Conservation (phyloP, 2,329 filamentous ascomycete species). For the Penicillium sp. region DNA sequence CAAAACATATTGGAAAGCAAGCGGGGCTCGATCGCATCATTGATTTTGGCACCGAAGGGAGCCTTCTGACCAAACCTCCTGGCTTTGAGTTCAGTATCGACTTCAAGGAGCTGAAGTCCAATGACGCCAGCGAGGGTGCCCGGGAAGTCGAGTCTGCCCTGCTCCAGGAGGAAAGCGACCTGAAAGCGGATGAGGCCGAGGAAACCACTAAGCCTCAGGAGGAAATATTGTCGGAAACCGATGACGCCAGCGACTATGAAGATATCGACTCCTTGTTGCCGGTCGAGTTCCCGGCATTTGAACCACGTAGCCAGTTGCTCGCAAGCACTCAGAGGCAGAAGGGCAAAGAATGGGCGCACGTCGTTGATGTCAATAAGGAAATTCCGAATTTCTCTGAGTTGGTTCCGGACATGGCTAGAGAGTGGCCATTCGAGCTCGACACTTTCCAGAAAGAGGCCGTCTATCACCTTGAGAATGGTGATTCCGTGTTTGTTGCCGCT, state of each 20-base stretch:
- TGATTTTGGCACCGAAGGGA: conserved; percentile 70
- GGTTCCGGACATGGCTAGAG: conserved; percentile 90
- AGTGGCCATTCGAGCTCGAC: conserved; percentile 96
- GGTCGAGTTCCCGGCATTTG: conserved; percentile 86
- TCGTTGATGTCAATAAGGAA: conserved; percentile 91
- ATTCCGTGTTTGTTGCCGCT: conserved; percentile 95
- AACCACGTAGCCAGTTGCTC: conserved; percentile 74
- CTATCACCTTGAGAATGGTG: conserved; percentile 92
- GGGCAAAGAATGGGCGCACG: conserved; percentile 91
- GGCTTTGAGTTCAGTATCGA: conserved; percentile 76
- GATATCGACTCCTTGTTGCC: conserved; percentile 83
- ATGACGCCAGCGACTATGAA: conserved; percentile 31
- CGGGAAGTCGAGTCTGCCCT: conserved; percentile 66
- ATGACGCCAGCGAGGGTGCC: conserved; percentile 55
- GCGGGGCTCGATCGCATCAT: conserved; percentile 76
- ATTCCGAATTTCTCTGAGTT: conserved; percentile 92
- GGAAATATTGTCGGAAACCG: conserved; percentile 26
- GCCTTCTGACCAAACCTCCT: conserved; percentile 75
- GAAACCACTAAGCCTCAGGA: conserved; percentile 31
- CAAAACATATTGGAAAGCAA: conserved; percentile 34
- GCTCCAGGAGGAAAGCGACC: conserved; percentile 43
- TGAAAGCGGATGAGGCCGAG: conserved; percentile 54
- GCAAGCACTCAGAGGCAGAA: conserved; percentile 68
- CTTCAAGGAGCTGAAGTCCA: conserved; percentile 59
- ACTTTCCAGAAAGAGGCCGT: conserved; percentile 98